A percentile compares a stretch with the other conserved stretches of the same genome.
phyloP scores from a whole-genome alignment of 2,329 filamentous ascomycete genomes.

The Metarhizium humberi region DNA sequence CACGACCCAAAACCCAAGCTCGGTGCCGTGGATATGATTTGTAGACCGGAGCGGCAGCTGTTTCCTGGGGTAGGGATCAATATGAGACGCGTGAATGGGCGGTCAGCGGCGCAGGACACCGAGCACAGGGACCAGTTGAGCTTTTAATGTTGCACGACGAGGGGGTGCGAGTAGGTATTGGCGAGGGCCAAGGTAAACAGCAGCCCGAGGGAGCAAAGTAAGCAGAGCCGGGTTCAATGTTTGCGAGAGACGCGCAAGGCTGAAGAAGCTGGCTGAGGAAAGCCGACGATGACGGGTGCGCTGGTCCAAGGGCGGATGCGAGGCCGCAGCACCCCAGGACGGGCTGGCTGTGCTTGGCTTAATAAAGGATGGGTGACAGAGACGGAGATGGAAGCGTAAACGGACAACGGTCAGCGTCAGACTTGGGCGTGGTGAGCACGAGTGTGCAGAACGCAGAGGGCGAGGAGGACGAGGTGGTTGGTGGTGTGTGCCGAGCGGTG shows the following conservation, averaged over 20 bases:
- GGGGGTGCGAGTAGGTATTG: background rate
- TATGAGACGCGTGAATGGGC: background rate
- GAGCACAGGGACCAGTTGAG: background rate
- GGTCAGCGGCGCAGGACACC: background rate
- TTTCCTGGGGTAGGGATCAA: background rate
- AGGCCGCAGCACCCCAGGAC: too few relatives aligned
- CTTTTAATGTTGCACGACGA: constrained; percentile 1
- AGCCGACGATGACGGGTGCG: background rate
- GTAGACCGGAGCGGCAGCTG: background rate
- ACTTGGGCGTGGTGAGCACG: too few relatives aligned
- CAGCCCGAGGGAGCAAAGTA: background rate
- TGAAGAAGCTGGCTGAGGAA: background rate
- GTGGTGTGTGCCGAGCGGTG: too few relatives aligned
- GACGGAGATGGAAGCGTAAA: background rate
- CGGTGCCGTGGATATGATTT: background rate
- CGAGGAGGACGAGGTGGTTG: too few relatives aligned
- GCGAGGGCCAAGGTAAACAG: background rate
- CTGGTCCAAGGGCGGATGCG: too few relatives aligned
- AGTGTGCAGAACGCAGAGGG: too few relatives aligned
- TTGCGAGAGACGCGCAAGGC: too few relatives aligned
- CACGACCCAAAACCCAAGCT: background rate
- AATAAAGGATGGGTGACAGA: background rate
- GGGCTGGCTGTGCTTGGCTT: too few relatives aligned
- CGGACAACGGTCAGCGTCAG: too few relatives aligned
- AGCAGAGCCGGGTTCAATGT: background rate